Conservation (phyloP, 257 asterid species). For the Asclepias syriaca region DNA sequence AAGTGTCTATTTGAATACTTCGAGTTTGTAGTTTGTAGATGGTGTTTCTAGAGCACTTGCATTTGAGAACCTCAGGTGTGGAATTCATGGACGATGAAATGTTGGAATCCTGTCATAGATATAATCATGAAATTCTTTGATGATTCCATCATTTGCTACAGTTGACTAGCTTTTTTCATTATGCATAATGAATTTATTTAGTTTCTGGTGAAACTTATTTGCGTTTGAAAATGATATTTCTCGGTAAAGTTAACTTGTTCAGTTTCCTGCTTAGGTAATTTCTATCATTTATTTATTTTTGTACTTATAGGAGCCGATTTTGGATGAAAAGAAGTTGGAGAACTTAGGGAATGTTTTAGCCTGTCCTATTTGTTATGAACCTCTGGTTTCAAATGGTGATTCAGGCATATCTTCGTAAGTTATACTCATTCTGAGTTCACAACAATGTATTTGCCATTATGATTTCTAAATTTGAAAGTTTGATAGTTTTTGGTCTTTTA, state of each 20-base stretch:
- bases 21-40: not conserved
- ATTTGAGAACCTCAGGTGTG: not conserved
- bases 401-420: conserved; percentile 48
- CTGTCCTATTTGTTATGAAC: conserved; percentile 72
- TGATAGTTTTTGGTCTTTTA: not conserved
- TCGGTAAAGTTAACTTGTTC: not conserved
- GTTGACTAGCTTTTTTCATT: not conserved
- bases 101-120: not conserved
- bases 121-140: not conserved
- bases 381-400: conserved; percentile 34
- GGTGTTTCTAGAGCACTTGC: not conserved
- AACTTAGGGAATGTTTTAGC: conserved; percentile 48
- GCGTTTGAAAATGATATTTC: not conserved
- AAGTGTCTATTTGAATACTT: not conserved
- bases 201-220: not conserved
- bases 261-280: not conserved
- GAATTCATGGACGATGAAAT: not conserved
- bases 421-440: conserved; percentile 3
- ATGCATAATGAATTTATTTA: not conserved
- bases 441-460: not conserved
- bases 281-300: not conserved
- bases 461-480: not conserved
- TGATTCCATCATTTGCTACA: not conserved
- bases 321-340: conserved; percentile 44
- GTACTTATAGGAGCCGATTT: conserved; percentile 32